Evolutionary conservation across 2,329 filamentous ascomycete species (phyloP), one percentile per base, ranked within the genome.

Genomic region (Shiraia bambusicola): DNA sequence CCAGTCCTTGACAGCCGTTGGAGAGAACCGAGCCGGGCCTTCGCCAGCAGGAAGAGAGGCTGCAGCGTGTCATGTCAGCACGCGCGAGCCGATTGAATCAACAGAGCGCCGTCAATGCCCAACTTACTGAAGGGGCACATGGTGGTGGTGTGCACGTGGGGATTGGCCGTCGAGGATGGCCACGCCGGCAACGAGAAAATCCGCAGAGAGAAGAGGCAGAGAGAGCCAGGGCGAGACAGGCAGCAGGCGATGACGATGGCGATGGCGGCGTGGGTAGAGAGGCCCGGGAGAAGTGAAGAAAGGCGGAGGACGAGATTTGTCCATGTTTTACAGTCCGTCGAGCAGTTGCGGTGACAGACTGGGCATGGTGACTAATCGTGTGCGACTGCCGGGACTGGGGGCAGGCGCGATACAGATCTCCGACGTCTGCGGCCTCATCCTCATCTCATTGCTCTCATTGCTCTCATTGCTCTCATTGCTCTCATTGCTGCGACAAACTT

Each of bases 51-150:
- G 64, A 15, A 67, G 42, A 37, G 64, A 56, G 24, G 60, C 61
- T 65, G 30, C 27, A 12, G n/a, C n/a, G n/a, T n/a, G n/a, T n/a
- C 15, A 15, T 22, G 24, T 59, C 41, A 59, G 50, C 40, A 22
- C 19, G 8, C 19, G 19, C 4, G 4, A 22, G 19, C 8, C 19
- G 38, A 37, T 50, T 13, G 14, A 25, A 28, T 24, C 10, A 34
- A 32, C 26, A 13, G 17, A 36, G 28, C 34, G 30, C 32, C 17
- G 16, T 42, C 26, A 40, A 43, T n/a, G n/a, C n/a, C n/a, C n/a
- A n/a, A 52, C 58, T 17, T 60, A 66, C 64, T 65, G 51, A 64
- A 65, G 36, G 64, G 64, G 52, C 64, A 67, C 64, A 67, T 67
- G 44, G 42, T 50, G 31, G 50, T 44, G 49, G n/a, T n/a, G n/a